Percentiles rank a stretch among this genome's conserved stretches.
phyloP scores from a whole-genome alignment of 805 yeast genomes.

The Pichia manshurica region DNA sequence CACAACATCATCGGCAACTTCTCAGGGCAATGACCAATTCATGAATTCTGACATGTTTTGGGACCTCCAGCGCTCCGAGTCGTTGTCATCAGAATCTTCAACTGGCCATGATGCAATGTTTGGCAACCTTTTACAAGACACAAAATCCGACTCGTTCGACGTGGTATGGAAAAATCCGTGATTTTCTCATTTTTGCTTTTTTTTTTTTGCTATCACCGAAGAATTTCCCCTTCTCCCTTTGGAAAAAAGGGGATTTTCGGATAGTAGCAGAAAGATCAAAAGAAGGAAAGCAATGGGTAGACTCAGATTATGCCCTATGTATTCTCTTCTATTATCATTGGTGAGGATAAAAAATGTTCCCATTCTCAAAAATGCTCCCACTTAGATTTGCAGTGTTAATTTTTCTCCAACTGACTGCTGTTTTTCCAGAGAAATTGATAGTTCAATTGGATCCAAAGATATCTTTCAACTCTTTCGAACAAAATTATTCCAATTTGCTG shows the following conservation, averaged over 20 bases:
- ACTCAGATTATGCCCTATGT: no score
- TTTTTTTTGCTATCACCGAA: not conserved
- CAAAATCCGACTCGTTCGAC: not conserved
- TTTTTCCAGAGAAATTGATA: not conserved
- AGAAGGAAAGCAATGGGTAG: no score
- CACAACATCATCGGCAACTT: not conserved
- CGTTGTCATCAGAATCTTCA: not conserved
- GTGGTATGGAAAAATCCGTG: not conserved
- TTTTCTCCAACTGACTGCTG: no score
- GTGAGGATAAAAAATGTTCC: not conserved
- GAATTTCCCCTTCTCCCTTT: not conserved
- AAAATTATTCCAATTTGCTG: not conserved
- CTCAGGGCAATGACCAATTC: not conserved
- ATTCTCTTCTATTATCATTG: no score
- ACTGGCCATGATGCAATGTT: not conserved
- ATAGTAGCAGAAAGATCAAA: no score
- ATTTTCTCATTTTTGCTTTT: not conserved
- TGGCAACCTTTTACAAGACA: constrained; percentile 1
- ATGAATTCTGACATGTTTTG: constrained; percentile 4
- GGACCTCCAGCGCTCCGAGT: constrained; percentile 3
- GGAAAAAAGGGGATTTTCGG: no score
- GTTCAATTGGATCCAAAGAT: not conserved
- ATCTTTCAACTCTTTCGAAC: not conserved
- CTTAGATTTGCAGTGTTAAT: no score
- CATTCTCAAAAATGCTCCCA: not conserved